These are phyloP conservation scores for Leucaena leucocephala DNA, from an alignment of 306 rosid genomes.

Conservation along the genomic window DNA sequence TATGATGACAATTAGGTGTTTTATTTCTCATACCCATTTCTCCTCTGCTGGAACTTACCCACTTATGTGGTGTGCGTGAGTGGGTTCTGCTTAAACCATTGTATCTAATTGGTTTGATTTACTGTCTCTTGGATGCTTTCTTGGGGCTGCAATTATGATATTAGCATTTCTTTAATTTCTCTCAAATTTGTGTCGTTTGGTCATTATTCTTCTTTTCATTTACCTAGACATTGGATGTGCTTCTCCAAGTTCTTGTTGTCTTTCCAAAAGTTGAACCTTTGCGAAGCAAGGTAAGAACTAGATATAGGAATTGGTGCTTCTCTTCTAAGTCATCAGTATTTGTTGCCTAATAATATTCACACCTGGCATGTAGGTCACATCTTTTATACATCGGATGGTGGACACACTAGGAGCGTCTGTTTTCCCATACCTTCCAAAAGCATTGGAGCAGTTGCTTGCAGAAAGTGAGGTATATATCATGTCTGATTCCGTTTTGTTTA, in stretches of 20 bases:
- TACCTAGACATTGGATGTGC: conserved; percentile 82
- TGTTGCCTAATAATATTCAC: conserved; percentile 35
- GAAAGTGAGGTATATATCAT: conserved; percentile 73
- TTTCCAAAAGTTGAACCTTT: conserved; percentile 80
- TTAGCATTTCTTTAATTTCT: conserved; percentile 16
- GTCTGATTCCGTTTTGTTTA: conserved; percentile 11
- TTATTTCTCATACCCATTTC: neutral
- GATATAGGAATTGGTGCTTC: conserved; percentile 15
- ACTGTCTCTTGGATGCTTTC: neutral
- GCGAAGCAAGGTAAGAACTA: conserved; percentile 43
- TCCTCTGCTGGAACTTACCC: neutral
- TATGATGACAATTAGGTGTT: neutral
- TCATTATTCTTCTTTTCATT: conserved; percentile 28
- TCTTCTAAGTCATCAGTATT: conserved; percentile 20
- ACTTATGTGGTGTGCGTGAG: neutral
- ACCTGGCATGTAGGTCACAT: conserved; percentile 65
- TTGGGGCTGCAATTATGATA: neutral
- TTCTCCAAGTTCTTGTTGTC: conserved; percentile 82
- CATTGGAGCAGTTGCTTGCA: conserved; percentile 81
- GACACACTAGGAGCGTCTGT: conserved; percentile 90
- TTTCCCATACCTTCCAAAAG: conserved; percentile 91
- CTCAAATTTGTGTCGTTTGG: neutral
- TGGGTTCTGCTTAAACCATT: neutral
- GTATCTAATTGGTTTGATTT: neutral
- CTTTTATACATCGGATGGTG: conserved; percentile 97